These are phyloP conservation scores for Pholiota molesta DNA, from an alignment of 768 basidiomycete species.

Conservation along the genomic window DNA sequence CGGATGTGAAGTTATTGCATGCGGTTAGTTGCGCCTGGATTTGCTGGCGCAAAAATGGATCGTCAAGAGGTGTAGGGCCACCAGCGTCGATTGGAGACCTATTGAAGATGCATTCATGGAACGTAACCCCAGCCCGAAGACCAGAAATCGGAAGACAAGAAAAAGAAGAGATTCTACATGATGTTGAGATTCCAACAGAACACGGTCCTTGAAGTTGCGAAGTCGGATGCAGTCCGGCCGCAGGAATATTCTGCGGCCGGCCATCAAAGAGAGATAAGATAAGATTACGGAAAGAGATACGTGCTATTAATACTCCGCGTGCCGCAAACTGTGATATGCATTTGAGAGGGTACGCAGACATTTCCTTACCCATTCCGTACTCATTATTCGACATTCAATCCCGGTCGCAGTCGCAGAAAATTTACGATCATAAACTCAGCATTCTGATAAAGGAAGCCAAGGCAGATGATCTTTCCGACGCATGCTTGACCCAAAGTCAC, in stretches of 20 bases:
- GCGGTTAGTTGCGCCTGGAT: too few species aligned
- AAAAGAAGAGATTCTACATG: background rate
- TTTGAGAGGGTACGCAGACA: too few species aligned
- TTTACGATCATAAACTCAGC: background rate
- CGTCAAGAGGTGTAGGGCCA: too few species aligned
- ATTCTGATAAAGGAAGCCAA: background rate
- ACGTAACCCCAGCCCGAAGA: too few species aligned
- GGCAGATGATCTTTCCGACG: conserved; percentile 1
- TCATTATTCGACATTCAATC: too few species aligned
- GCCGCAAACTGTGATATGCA: background rate
- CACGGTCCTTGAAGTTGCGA: background rate
- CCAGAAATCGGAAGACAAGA: background rate
- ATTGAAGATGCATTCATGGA: too few species aligned
- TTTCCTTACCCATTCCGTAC: too few species aligned
- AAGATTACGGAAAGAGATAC: background rate
- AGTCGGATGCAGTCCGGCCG: background rate
- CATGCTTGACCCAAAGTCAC: background rate
- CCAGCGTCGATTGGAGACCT: too few species aligned
- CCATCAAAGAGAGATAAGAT: background rate
- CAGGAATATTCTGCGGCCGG: background rate
- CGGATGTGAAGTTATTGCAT: too few species aligned
- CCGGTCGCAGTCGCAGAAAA: background rate
- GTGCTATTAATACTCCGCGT: background rate
- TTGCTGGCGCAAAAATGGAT: too few species aligned
- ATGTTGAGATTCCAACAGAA: background rate